phyloP scores from a whole-genome alignment of 805 yeast species.

The Candida nanaspora region DNA sequence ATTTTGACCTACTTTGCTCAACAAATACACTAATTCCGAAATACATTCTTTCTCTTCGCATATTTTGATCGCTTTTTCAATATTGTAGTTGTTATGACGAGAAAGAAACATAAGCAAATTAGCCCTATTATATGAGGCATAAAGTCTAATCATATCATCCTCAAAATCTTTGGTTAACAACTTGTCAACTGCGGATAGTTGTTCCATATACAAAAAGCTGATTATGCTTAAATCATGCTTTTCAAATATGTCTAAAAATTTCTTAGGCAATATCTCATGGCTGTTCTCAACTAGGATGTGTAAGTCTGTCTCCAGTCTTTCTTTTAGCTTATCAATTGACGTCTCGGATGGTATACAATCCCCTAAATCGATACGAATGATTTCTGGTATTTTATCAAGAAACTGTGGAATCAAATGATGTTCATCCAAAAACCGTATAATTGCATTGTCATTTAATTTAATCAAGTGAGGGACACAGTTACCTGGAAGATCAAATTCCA shows the following conservation, averaged over 20 bases:
- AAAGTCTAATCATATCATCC: conserved; percentile 54
- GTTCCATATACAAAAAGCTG: conserved; percentile 59
- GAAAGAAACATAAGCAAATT: conserved; percentile 56
- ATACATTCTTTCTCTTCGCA: conserved; percentile 48
- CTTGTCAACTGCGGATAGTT: conserved; percentile 50
- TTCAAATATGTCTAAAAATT: conserved; percentile 42
- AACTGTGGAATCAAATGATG: conserved; percentile 56
- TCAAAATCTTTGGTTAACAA: conserved; percentile 50
- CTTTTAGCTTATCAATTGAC: conserved; percentile 34
- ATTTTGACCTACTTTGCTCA: conserved; percentile 78
- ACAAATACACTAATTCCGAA: conserved; percentile 72
- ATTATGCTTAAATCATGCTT: conserved; percentile 37
- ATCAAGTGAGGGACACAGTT: conserved; percentile 63
- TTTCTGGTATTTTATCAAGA: conserved; percentile 40
- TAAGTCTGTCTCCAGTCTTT: conserved; percentile 37
- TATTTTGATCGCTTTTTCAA: conserved; percentile 59
- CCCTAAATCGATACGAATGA: conserved; percentile 30
- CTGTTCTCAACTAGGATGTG: conserved; percentile 53
- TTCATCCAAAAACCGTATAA: conserved; percentile 50
- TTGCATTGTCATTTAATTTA: conserved; percentile 42
- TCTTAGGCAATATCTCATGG: conserved; percentile 53
- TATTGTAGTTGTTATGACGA: conserved; percentile 53
- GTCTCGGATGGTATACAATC: conserved; percentile 28
- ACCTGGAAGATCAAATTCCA: conserved; percentile 48
- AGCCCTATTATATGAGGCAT: conserved; percentile 51